Base-by-base conservation (phyloP, 345 rosid species). In the Populus pruinosa region DNA sequence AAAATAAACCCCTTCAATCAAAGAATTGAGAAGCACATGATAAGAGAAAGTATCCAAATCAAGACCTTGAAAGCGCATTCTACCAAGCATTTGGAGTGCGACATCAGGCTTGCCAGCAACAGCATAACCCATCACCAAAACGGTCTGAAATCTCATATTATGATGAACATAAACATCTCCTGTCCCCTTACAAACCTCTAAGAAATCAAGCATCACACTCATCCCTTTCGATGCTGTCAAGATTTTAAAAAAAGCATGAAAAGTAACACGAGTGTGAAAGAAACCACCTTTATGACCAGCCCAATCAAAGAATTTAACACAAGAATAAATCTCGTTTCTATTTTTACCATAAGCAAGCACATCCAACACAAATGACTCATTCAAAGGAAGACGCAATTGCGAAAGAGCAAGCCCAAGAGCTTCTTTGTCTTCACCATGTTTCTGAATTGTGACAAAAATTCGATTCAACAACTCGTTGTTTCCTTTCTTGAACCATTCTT, bases 251-350 rank as follows among this genome's bases (percentile, higher is more conserved):
- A 93, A 85, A 36, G 98, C 93, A 31, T 87, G 81, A 73, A 83
- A 92, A 8, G 97, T 90, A 29, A 83, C 85, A 3, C 91, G 90
- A 2, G 96, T 87, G 73, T 92, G 99, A 66, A 69, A 44, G 55
- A 86, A 96, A 2, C 89, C 87, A 0, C 77, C 85, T 72, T 92
- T 98, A 16, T 84, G 88, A 23, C 96, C 96, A 2, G 92, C 97
- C 99, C 99, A 96, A 59, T 92, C 99, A 82, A 92, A 93, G 90
- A 96, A 92, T 76, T 86, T 87, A 77, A 96, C 87, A 73, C 98
- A 93, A 9, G 91, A 84, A 18, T 90, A 83, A 53, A 93, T 85
- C 38, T 88, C 89, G 12, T 78, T 39, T 79, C 78, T 47, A 25
- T 20, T 5, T 16, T 73, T 82, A 21, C 89, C 91, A 66, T 92